A percentile compares a stretch with the other conserved stretches of the same genome.
Evolutionary conservation across 2,329 filamentous ascomycete species (phyloP).

Genomic region (Fusarium nanum): DNA sequence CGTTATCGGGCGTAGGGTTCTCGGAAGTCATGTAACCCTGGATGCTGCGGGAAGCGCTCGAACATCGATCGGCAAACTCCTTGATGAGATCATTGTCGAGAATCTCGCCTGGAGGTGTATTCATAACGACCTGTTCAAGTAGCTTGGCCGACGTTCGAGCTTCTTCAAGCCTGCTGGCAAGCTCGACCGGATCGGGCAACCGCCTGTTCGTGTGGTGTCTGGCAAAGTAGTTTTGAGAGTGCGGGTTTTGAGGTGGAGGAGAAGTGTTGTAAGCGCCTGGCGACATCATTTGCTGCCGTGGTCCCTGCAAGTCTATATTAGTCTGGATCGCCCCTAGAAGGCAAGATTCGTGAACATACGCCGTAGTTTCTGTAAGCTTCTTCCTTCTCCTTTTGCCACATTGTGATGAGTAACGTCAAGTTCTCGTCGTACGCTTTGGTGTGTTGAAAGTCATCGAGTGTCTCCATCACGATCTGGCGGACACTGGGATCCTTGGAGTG

Average conservation of each 20-base stretch:
- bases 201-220: conserved; percentile 60
- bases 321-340: neutral
- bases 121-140: conserved; percentile 90
- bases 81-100: conserved; percentile 87
- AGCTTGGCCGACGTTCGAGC: conserved; percentile 90
- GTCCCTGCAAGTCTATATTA: conserved; percentile 40
- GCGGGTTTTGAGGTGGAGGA: conserved; percentile 47
- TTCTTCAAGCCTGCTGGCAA: conserved; percentile 87
- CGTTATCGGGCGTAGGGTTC: conserved; percentile 86
- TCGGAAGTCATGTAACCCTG: conserved; percentile 86
- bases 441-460: conserved; percentile 79
- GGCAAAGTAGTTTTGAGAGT: conserved; percentile 69
- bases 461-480: conserved; percentile 88
- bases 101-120: conserved; percentile 81
- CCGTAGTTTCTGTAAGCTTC: conserved; percentile 66
- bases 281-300: conserved; percentile 27
- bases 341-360: conserved; percentile 52
- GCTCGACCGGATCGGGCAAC: conserved; percentile 77
- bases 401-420: conserved; percentile 75
- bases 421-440: conserved; percentile 81
- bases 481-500: conserved; percentile 79
- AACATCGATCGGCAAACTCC: conserved; percentile 91
- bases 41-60: conserved; percentile 81
- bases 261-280: conserved; percentile 19
- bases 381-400: conserved; percentile 92